A percentile compares a stretch with the other conserved stretches of the same genome.
These are phyloP conservation scores for Agapanthus africanus DNA, from an alignment of 106 monocot species.

Conservation along the genomic window DNA sequence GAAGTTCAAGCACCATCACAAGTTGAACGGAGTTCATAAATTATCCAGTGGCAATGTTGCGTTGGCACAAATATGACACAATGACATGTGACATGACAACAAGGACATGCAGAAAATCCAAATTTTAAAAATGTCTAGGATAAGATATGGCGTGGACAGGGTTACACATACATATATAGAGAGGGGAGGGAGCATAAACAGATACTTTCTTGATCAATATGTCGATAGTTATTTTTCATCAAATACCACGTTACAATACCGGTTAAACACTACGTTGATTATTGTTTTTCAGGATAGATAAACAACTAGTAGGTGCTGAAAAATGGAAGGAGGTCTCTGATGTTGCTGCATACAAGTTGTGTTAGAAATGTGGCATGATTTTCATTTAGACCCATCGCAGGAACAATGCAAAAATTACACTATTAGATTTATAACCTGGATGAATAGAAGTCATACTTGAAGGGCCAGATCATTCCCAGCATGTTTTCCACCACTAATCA, in stretches of 20 bases:
- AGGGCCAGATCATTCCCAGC: slow-evolving; percentile 77
- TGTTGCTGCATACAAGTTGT: neutral
- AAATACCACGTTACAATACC: neutral
- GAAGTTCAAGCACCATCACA: too few relatives aligned
- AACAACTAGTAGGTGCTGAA: neutral
- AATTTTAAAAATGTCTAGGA: too few relatives aligned
- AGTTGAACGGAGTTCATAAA: too few relatives aligned
- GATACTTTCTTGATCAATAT: neutral
- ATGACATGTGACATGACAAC: too few relatives aligned
- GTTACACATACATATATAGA: too few relatives aligned
- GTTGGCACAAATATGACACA: too few relatives aligned
- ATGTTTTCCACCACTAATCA: slow-evolving; percentile 89
- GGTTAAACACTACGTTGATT: neutral
- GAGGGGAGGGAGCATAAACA: too few relatives aligned
- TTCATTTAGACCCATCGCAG: slow-evolving; percentile 4
- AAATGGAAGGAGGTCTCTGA: neutral
- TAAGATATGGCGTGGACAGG: too few relatives aligned
- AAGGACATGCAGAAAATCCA: too few relatives aligned
- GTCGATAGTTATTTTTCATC: neutral
- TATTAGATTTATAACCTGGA: slow-evolving; percentile 28
- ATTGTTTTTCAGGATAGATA: neutral
- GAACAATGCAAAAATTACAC: neutral
- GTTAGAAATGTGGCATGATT: neutral
- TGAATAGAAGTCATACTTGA: slow-evolving; percentile 60
- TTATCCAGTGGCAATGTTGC: too few relatives aligned